Evolutionary conservation across 169 alveolate species (phyloP).

Genomic region (Plasmodium fragile): DNA sequence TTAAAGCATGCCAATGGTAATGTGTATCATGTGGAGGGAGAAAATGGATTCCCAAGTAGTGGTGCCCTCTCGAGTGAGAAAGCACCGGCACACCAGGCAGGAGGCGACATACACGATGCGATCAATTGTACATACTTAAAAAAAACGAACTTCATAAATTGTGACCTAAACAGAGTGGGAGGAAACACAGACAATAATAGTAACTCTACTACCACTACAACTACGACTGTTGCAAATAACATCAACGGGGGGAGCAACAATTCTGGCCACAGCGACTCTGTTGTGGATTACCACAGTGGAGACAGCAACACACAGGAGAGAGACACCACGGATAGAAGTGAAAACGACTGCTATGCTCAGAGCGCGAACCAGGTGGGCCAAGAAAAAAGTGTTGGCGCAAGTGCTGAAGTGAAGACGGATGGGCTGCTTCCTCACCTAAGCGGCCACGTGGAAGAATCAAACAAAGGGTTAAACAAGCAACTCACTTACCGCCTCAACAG

Average conservation of each 20-base stretch:
- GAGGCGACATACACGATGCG: neutral
- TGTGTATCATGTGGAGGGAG: neutral
- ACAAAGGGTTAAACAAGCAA: neutral
- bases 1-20: neutral
- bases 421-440: neutral
- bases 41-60: neutral
- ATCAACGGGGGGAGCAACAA: neutral
- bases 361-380: neutral
- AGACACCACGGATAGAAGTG: neutral
- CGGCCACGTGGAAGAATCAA: neutral
- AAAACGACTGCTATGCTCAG: neutral
- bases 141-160: neutral
- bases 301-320: neutral
- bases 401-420: neutral
- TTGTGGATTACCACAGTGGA: neutral
- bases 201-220: conserved; percentile 26
- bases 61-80: neutral
- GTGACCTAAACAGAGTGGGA: neutral
- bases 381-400: neutral
- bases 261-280: neutral
- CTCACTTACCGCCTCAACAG: neutral
- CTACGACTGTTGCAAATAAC: neutral
- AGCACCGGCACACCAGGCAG: neutral
- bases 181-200: neutral
- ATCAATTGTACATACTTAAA: neutral